Base-by-base conservation (phyloP, 2,329 filamentous ascomycete species). In the Colletotrichum camelliae region DNA sequence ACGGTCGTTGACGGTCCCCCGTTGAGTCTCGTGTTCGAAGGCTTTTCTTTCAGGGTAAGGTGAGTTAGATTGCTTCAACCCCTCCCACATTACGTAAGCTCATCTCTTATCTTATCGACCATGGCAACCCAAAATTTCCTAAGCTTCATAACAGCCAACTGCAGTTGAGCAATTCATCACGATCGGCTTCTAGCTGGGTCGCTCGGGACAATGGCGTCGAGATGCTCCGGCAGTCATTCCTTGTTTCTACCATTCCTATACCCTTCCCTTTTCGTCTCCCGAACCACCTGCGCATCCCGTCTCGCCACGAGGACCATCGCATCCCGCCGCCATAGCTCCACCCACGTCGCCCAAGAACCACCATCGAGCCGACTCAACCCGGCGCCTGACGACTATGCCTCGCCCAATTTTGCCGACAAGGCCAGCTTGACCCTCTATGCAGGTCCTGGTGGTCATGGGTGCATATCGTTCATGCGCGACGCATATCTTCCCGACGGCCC, bases 391-490 rank as follows among this genome's bases (percentile, higher is more conserved):
- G 95, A 98, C 84, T 98, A 97, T 85, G 91, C 94, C 18, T 89
- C 93, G 37, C 92, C 95, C 5, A 94, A 93, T 60, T 99, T 99
- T 82, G 93, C 95, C 72, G 97, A 99, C 85, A 94, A 95, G 83
- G 96, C 96, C 71, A 91, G 91, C 9, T 85, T 98, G 33, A 94
- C 91, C 0, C 85, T 98, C 4, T 90, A 94, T 79, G 94, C 96
- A 21, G 97, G 97, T 10, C 86, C 89, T 3, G 97, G 97, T 31
- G 97, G 97, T 10, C 93, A 97, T 81, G 97, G 97, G 77, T 99
- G 97, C 82, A 95, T 98, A 67, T 97, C 97, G 0, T 99, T 98
- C 83, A 87, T 97, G 58, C 93, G 96, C 24, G 97, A 99, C 81
- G 96, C 96, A 77, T 98, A 94, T 84, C 89, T 98, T 35, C 91